Evolutionary conservation across 192 early-diverging fungal species (phyloP).

Genomic region (Chytriomyces hyalinus): DNA sequence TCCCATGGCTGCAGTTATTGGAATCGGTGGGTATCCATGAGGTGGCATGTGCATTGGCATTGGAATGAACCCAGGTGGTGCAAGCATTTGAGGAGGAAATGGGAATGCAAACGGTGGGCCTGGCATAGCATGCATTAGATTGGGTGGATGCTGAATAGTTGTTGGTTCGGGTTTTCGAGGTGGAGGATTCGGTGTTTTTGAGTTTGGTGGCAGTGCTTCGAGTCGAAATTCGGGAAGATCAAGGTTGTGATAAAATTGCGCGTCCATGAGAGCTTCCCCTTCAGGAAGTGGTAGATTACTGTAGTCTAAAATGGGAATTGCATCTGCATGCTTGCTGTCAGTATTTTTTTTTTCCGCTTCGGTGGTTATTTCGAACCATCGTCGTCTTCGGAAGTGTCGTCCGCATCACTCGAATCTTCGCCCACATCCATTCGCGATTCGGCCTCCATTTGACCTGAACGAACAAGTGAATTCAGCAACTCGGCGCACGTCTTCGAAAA

Average conservation of each 20-base stretch:
- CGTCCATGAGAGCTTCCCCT: conserved; percentile 36
- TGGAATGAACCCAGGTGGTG: neutral
- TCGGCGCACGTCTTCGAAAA: no score
- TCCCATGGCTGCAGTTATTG: neutral
- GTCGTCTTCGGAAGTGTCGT: conserved; percentile 29
- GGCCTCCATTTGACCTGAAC: neutral
- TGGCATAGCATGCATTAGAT: neutral
- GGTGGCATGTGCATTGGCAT: conserved; percentile 30
- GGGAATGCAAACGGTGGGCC: no score
- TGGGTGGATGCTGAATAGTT: neutral
- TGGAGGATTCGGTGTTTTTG: neutral
- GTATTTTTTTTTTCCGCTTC: no score
- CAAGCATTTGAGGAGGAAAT: neutral
- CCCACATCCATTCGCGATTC: conserved; percentile 4
- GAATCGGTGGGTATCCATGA: conserved; percentile 37
- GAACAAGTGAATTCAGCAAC: neutral
- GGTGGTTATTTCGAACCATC: neutral
- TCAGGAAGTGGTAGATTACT: conserved; percentile 43
- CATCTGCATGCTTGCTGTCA: neutral
- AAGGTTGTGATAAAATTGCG: conserved; percentile 51
- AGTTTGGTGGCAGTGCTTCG: conserved; percentile 9
- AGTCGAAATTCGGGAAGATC: conserved; percentile 49
- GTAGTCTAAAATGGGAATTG: neutral
- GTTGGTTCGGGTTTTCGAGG: neutral
- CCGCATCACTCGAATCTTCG: conserved; percentile 32